These are phyloP conservation scores for Megacollybia platyphylla DNA, from an alignment of 1,284 basidiomycete species.

Conservation along the genomic window DNA sequence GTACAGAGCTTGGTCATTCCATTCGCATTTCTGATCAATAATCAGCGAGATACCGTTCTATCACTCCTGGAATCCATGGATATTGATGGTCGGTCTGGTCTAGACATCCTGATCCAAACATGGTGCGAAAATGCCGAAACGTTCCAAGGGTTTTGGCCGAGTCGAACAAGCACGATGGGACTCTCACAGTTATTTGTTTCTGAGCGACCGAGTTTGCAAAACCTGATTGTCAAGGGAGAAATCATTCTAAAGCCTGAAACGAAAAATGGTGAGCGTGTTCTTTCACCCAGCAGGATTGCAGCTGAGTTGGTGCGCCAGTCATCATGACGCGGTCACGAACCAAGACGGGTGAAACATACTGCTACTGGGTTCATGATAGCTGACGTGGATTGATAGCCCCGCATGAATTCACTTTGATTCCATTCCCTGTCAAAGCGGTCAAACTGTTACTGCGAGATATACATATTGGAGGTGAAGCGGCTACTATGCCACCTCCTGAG, in stretches of 20 bases:
- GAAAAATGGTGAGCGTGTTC: slow-evolving; percentile 52
- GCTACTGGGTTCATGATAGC: slow-evolving; percentile 7
- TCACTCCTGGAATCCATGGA: slow-evolving; percentile 58
- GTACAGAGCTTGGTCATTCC: slow-evolving; percentile 76
- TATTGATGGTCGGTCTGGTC: slow-evolving; percentile 43
- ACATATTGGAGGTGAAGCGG: slow-evolving; percentile 58
- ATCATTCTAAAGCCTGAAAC: slow-evolving; percentile 75
- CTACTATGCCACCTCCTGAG: slow-evolving; percentile 38
- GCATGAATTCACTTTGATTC: slow-evolving; percentile 72
- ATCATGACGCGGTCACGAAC: slow-evolving; percentile 94
- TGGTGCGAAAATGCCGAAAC: slow-evolving; percentile 94
- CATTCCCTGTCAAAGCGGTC: slow-evolving; percentile 85
- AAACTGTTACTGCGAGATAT: slow-evolving; percentile 83
- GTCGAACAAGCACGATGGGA: slow-evolving; percentile 74
- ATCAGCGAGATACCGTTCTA: slow-evolving; percentile 69
- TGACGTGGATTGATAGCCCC: slow-evolving; percentile 41
- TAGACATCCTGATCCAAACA: slow-evolving; percentile 74
- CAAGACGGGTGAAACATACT: slow-evolving; percentile 49
- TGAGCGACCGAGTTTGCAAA: slow-evolving; percentile 50
- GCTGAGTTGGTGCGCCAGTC: slow-evolving; percentile 30
- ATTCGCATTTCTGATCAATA: slow-evolving; percentile 85
- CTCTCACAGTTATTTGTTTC: slow-evolving; percentile 68
- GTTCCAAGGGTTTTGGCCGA: slow-evolving; percentile 91
- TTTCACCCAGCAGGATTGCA: background rate
- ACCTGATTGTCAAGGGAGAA: slow-evolving; percentile 81